Evolutionary conservation across 192 early-diverging fungal species (phyloP).

Genomic region (Linderina pennispora): DNA sequence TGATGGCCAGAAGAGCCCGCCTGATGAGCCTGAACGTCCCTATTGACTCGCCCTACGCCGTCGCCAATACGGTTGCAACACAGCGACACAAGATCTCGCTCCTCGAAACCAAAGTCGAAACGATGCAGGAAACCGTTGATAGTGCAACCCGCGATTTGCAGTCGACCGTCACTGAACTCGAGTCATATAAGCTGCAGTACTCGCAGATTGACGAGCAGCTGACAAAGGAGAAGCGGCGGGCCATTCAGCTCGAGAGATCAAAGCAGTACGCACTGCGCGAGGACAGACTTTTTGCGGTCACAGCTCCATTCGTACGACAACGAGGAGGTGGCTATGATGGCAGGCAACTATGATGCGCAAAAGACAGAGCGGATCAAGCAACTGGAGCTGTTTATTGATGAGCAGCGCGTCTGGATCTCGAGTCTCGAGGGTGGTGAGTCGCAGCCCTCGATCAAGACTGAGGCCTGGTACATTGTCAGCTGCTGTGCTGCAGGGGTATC

Average conservation of each 20-base stretch:
- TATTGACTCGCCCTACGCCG: slow-evolving; percentile 19
- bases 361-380: slow-evolving; percentile 55
- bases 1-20: no score
- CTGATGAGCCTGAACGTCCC: no score
- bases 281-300: slow-evolving; percentile 54
- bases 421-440: not conserved
- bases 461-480: slow-evolving; percentile 2
- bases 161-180: not conserved
- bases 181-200: not conserved
- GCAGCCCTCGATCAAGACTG: not conserved
- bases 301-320: slow-evolving; percentile 53
- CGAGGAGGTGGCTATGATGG: slow-evolving; percentile 39
- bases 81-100: slow-evolving; percentile 11
- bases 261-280: slow-evolving; percentile 55
- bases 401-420: slow-evolving; percentile 46
- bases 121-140: slow-evolving; percentile 4
- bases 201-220: slow-evolving; percentile 7
- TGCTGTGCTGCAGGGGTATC: slow-evolving; percentile 17
- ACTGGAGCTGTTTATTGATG: slow-evolving; percentile 58
- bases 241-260: slow-evolving; percentile 39
- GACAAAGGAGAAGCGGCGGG: slow-evolving; percentile 13
- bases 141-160: slow-evolving; percentile 4
- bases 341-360: slow-evolving; percentile 49
- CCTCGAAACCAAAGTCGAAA: slow-evolving; percentile 11
- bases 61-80: slow-evolving; percentile 13